Base-by-base conservation (phyloP, 345 rosid species). In the Draba incana region DNA sequence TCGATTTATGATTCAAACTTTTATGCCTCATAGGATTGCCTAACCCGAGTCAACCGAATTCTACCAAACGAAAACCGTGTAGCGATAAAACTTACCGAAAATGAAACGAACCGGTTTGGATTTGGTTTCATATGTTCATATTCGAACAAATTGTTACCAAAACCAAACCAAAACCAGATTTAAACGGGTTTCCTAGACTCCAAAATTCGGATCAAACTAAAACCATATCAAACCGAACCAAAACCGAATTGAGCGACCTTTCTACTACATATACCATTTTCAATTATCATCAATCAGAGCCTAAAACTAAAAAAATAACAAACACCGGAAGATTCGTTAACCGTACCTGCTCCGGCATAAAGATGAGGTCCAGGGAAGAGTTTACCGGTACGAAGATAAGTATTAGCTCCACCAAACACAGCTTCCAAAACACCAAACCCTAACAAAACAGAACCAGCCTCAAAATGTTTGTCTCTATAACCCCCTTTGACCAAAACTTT, bases 331-430 rank as follows among this genome's bases (percentile, higher is more conserved):
- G 62, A 20, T 53, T 55, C 4, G 30, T 12, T 27, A 28, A 23
- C 6, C 37, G 1, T 6, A 88, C 97, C 89, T 79, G 97, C 89
- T 61, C 97, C 98, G 4, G 90, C 90, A 60, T 83, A 93, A 80
- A 93, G 83, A 84, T 93, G 98, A 49, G 97, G 98, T n/a, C 97
- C 98, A 9, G 98, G 98, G 76, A 92, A 92, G 20, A 92, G 84
- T 84, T 88, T 90, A 66, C 98, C 96, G 0, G 97, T 74, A 70
- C 98, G 83, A 37, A 85, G 74, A 86, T 88, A 88, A 24, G 98
- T 90, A 57, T 93, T 93, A 65, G 88, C 10, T 37, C 98, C 96
- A 45, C 98, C 97, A 9, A 72, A 81, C 6, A 90, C 66, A 28
- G 97, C 0, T 78, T 93, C 98, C 23, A 90, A 79, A 28, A 88